Percentiles rank a stretch among this genome's conserved stretches.
Evolutionary conservation across 2,329 filamentous ascomycete genomes (phyloP).

Genomic region (Monosporascus sp.): DNA sequence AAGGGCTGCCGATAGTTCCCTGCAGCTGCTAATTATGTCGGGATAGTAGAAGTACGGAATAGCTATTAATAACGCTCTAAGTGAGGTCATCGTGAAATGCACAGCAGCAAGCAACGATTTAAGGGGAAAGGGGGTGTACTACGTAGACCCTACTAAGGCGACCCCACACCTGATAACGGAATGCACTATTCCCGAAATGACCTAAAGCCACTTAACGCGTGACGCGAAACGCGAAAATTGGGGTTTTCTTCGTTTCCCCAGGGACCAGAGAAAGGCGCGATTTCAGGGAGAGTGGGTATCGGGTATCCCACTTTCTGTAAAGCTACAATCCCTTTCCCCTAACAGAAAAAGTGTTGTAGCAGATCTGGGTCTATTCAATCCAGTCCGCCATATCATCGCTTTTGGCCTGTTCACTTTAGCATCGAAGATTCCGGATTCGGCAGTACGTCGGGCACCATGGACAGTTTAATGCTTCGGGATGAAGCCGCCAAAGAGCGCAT

Average conservation of each 20-base stretch:
- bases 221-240: not conserved
- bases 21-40: constrained; percentile 1
- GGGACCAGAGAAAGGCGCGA: not conserved
- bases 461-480: constrained; percentile 72
- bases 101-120: too few relatives aligned
- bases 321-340: not conserved
- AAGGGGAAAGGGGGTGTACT: too few relatives aligned
- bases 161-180: not conserved
- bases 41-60: not conserved
- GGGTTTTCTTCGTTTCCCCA: not conserved
- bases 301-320: not conserved
- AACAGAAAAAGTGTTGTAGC: not conserved
- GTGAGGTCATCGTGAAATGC: too few relatives aligned
- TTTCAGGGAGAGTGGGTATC: not conserved
- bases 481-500: constrained; percentile 80
- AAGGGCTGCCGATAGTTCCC: constrained; percentile 3
- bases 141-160: too few relatives aligned
- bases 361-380: not conserved
- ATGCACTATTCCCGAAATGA: not conserved
- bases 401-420: not conserved
- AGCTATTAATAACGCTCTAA: too few relatives aligned
- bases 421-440: constrained; percentile 2
- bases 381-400: not conserved
- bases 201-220: not conserved
- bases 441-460: constrained; percentile 49